Evolutionary conservation across 441 rosid genomes (phyloP).

Genomic region (Gossypium lobatum): DNA sequence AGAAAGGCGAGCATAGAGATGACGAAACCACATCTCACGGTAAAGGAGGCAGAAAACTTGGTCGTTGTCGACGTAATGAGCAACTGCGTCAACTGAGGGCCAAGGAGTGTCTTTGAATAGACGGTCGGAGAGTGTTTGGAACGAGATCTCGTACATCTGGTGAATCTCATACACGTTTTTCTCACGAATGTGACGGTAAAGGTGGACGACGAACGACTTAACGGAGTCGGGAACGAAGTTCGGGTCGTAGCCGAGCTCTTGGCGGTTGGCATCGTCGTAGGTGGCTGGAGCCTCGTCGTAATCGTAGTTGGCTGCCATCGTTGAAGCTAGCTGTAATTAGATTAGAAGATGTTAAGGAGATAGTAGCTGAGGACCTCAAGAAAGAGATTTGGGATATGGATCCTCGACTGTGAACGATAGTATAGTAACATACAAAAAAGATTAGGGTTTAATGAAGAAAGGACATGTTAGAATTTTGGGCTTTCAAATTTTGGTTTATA

Average conservation of each 20-base stretch:
- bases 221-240: conserved; percentile 88
- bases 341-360: neutral
- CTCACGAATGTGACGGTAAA: conserved; percentile 90
- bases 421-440: conserved; percentile 17
- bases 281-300: conserved; percentile 42
- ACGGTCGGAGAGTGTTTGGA: conserved; percentile 78
- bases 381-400: neutral
- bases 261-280: conserved; percentile 37
- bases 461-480: neutral
- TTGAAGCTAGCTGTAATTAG: neutral
- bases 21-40: conserved; percentile 99
- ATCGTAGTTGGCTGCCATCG: conserved; percentile 53
- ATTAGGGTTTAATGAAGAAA: neutral
- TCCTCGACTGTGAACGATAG: neutral
- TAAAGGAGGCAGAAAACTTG: conserved; percentile 87
- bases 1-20: conserved; percentile 73
- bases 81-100: conserved; percentile 90
- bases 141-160: conserved; percentile 96
- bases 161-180: conserved; percentile 98
- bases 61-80: conserved; percentile 78
- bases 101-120: conserved; percentile 89
- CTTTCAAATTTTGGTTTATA: neutral
- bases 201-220: conserved; percentile 83
- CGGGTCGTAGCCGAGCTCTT: conserved; percentile 65
- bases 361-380: neutral